Evolutionary conservation across 768 basidiomycete genomes (phyloP).

Genomic region (Tylopilus rubrobrunneus): DNA sequence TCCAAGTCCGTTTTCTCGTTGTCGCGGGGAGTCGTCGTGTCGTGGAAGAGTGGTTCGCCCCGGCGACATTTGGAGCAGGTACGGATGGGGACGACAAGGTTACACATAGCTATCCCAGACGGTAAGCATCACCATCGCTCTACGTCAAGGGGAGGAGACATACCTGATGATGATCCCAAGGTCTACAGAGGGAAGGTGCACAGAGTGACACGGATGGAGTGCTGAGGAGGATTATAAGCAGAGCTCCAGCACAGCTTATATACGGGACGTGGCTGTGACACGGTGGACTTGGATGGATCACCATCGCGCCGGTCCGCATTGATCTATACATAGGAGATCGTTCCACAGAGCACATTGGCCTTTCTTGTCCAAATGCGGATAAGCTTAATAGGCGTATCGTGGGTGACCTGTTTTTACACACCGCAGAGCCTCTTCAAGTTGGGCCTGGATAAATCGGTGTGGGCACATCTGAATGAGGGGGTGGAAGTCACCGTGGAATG

Average conservation of each 20-base stretch:
- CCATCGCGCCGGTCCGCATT: neutral
- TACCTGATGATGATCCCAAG: neutral
- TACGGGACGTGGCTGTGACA: neutral
- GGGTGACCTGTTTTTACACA: no score
- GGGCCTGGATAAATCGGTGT: conserved; percentile 1
- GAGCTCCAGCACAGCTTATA: conserved; percentile 7
- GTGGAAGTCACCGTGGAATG: neutral
- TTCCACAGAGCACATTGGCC: conserved; percentile 10
- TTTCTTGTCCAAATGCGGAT: conserved; percentile 11
- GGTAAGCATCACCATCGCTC: neutral
- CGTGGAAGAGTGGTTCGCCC: conserved; percentile 25
- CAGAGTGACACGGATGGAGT: neutral
- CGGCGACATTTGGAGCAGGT: conserved; percentile 29
- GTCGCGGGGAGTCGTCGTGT: conserved; percentile 7
- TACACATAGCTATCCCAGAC: conserved; percentile 22
- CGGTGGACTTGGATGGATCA: conserved; percentile 5
- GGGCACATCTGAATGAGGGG: neutral
- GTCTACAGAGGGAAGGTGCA: neutral
- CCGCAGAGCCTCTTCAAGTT: neutral
- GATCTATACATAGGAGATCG: conserved; percentile 1
- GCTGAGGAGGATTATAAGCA: neutral
- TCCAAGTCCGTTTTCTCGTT: conserved; percentile 17
- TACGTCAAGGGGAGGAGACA: neutral
- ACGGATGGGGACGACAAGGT: conserved; percentile 28
- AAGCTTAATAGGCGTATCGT: neutral